A percentile compares a stretch with the other conserved stretches of the same genome.
These are phyloP conservation scores for Meyerozyma guilliermondii DNA, from an alignment of 1,139 yeast genomes.

Conservation along the genomic window DNA sequence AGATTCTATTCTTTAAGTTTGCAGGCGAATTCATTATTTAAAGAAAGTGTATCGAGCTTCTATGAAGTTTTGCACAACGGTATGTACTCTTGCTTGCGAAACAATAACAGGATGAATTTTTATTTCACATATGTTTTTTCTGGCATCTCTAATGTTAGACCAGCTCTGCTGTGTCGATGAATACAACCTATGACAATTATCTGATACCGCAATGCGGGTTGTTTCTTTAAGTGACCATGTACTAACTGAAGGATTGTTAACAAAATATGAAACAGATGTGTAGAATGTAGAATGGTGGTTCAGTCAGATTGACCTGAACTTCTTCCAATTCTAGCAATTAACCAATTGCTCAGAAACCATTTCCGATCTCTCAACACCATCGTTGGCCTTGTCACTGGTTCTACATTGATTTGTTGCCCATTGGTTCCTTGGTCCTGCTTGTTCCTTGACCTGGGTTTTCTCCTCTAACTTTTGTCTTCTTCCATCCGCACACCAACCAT, in stretches of 20 bases:
- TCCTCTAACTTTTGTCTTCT: not conserved
- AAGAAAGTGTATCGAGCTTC: too few species aligned
- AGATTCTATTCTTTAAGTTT: not conserved
- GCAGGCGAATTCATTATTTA: too few species aligned
- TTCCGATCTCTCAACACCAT: too few species aligned
- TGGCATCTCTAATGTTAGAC: constrained; percentile 20
- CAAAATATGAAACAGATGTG: too few species aligned
- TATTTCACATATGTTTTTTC: constrained; percentile 13
- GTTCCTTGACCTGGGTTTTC: too few species aligned
- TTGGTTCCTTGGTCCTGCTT: too few species aligned
- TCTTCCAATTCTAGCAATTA: too few species aligned
- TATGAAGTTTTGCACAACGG: not conserved
- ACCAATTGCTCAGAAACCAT: too few species aligned
- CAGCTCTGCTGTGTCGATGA: constrained; percentile 14
- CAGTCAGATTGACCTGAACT: too few species aligned
- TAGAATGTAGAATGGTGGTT: too few species aligned
- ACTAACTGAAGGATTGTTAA: not conserved
- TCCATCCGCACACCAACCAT: not conserved
- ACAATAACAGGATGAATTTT: constrained; percentile 11
- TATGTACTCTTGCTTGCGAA: not conserved
- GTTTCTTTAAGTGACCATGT: not conserved
- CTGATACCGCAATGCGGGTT: constrained; percentile 8
- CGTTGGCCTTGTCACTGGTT: too few species aligned
- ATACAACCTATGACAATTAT: constrained; percentile 15
- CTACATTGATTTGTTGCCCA: too few species aligned